A percentile compares a stretch with the other conserved stretches of the same genome.
phyloP scores from a whole-genome alignment of 2,329 filamentous ascomycete species.

The Aspergillus chevalieri region DNA sequence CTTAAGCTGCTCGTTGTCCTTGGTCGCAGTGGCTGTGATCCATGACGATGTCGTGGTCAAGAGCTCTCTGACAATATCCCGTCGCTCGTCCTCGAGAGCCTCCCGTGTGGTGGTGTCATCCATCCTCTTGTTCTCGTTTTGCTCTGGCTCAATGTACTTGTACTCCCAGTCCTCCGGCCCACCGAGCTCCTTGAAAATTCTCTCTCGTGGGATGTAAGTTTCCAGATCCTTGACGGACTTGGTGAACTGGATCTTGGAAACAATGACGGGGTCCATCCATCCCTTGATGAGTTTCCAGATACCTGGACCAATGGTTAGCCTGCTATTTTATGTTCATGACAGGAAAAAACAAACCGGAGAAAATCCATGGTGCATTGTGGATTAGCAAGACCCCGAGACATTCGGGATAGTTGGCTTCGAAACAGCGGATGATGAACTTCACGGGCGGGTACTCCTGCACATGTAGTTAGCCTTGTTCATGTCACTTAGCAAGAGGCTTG shows the following conservation, averaged over 20 bases:
- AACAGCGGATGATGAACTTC: conserved; percentile 98
- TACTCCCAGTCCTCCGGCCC: conserved; percentile 80
- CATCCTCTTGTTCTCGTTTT: conserved; percentile 70
- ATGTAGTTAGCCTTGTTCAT: background rate
- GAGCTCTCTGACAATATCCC: conserved; percentile 62
- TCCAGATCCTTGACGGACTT: conserved; percentile 70
- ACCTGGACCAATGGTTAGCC: conserved; percentile 41
- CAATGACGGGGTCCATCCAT: conserved; percentile 95
- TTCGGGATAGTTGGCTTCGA: conserved; percentile 95
- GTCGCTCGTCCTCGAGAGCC: conserved; percentile 57
- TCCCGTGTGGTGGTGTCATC: conserved; percentile 58
- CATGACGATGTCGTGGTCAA: conserved; percentile 69
- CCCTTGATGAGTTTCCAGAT: conserved; percentile 91
- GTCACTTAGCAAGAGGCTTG: too few species aligned
- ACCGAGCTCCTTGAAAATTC: conserved; percentile 72
- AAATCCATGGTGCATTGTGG: conserved; percentile 87
- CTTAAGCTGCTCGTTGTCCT: conserved; percentile 37
- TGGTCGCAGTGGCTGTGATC: conserved; percentile 52
- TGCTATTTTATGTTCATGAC: background rate
- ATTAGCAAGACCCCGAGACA: conserved; percentile 83
- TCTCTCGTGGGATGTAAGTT: conserved; percentile 61
- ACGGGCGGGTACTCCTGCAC: conserved; percentile 80
- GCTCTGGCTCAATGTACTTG: conserved; percentile 66
- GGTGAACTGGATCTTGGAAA: conserved; percentile 85
- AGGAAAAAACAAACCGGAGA: conserved; percentile 59